Evolutionary conservation across 371 early-diverging fungal species (phyloP).

Genomic region (Apophysomyces variabilis): DNA sequence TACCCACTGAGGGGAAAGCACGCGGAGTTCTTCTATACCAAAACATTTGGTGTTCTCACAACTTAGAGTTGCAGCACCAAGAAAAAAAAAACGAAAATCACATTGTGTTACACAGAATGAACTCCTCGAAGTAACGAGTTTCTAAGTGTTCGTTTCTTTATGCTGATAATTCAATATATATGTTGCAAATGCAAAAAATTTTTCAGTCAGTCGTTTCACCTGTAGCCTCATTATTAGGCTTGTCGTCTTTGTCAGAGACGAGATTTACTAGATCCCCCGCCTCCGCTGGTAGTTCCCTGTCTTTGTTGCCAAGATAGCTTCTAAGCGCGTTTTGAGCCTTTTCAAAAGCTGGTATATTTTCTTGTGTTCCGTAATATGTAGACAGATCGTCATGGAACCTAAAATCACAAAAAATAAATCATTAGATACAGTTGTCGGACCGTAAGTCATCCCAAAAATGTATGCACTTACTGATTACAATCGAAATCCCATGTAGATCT

Average conservation of each 20-base stretch:
- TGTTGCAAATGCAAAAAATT: too few relatives aligned
- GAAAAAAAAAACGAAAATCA: not conserved
- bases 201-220: not conserved
- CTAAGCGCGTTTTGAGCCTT: constrained; percentile 43
- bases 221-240: not conserved
- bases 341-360: constrained; percentile 19
- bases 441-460: not conserved
- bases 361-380: constrained; percentile 21
- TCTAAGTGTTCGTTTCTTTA: not conserved
- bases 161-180: too few relatives aligned
- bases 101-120: constrained; percentile 1
- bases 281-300: constrained; percentile 35
- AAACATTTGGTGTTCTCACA: constrained; percentile 1
- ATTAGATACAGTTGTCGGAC: not conserved
- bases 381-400: constrained; percentile 46
- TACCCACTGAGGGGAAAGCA: not conserved
- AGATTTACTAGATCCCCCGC: constrained; percentile 41
- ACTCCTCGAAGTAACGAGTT: not conserved
- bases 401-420: constrained; percentile 1
- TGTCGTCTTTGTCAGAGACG: constrained; percentile 34
- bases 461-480: constrained; percentile 39
- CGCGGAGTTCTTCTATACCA: not conserved
- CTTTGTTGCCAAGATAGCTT: constrained; percentile 28
- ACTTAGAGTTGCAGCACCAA: not conserved
- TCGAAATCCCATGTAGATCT: constrained; percentile 77